These are phyloP conservation scores for Malassezia obtusa DNA, from an alignment of 1,284 basidiomycete species.

Conservation along the genomic window DNA sequence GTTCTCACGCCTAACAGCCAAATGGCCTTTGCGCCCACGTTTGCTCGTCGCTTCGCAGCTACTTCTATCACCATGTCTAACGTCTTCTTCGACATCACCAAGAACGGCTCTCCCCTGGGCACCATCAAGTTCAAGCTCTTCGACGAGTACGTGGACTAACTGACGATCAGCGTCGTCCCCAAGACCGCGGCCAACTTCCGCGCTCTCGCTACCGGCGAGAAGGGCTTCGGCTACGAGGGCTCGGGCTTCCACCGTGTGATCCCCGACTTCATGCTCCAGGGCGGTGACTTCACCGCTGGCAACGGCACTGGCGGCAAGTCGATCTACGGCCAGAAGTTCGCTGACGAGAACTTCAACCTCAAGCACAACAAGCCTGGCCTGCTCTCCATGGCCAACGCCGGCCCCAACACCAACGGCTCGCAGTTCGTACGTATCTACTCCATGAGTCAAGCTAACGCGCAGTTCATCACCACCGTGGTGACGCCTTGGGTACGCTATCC, in stretches of 20 bases:
- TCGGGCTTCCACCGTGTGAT: slow-evolving; percentile 57
- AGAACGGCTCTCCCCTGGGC: slow-evolving; percentile 48
- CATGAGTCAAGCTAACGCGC: too few species aligned
- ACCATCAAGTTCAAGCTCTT: slow-evolving; percentile 43
- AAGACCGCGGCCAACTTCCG: slow-evolving; percentile 31
- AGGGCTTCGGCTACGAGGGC: slow-evolving; percentile 65
- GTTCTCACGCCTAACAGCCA: slow-evolving; percentile 15
- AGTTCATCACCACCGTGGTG: slow-evolving; percentile 43
- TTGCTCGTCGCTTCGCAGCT: slow-evolving; percentile 36
- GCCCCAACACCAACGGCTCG: slow-evolving; percentile 40
- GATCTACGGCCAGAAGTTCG: slow-evolving; percentile 47
- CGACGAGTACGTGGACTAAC: slow-evolving; percentile 22
- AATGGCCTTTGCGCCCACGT: slow-evolving; percentile 28
- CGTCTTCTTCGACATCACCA: slow-evolving; percentile 63
- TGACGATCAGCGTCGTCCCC: slow-evolving; percentile 26
- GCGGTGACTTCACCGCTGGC: slow-evolving; percentile 59
- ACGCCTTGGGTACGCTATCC: slow-evolving; percentile 25
- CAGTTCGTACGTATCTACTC: slow-evolving; percentile 23
- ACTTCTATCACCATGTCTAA: slow-evolving; percentile 49
- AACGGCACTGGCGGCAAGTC: slow-evolving; percentile 48
- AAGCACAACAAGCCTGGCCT: slow-evolving; percentile 33
- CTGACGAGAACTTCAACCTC: slow-evolving; percentile 33
- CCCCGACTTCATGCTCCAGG: slow-evolving; percentile 61
- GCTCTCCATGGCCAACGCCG: slow-evolving; percentile 29
- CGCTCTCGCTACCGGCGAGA: slow-evolving; percentile 62